Evolutionary conservation across 2,329 filamentous ascomycete species (phyloP).

Genomic region (Sporothrix inflata): DNA sequence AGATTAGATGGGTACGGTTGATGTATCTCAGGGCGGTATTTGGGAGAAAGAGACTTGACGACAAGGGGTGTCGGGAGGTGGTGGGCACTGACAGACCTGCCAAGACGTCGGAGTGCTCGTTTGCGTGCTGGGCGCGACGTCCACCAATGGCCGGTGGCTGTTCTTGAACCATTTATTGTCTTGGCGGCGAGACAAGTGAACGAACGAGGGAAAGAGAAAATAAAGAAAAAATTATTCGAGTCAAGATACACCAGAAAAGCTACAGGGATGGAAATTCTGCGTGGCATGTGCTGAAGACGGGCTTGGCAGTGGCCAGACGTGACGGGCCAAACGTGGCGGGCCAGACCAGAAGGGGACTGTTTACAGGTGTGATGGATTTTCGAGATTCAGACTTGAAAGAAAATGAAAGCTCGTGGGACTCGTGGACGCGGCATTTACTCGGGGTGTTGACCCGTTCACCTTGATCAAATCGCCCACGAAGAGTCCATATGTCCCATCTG

Average conservation of each 20-base stretch:
- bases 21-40: not conserved
- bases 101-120: not conserved
- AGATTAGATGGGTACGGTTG: slow-evolving; percentile 20
- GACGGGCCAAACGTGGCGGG: not conserved
- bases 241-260: no score
- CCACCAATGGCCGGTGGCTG: not conserved
- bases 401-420: not conserved
- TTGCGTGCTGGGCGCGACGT: not conserved
- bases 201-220: not conserved
- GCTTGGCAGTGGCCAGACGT: slow-evolving; percentile 9
- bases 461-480: no score
- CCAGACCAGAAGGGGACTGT: not conserved
- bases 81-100: not conserved
- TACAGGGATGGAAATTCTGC: not conserved
- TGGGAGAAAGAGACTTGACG: not conserved
- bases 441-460: no score
- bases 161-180: not conserved
- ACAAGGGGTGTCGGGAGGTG: not conserved
- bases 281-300: slow-evolving; percentile 9
- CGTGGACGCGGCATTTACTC: no score
- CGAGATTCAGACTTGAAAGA: no score
- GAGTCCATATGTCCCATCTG: not conserved
- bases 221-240: not conserved
- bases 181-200: not conserved
- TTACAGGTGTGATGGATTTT: no score